Base-by-base conservation (phyloP, 2,329 filamentous ascomycete species). In the Fusarium chaquense region DNA sequence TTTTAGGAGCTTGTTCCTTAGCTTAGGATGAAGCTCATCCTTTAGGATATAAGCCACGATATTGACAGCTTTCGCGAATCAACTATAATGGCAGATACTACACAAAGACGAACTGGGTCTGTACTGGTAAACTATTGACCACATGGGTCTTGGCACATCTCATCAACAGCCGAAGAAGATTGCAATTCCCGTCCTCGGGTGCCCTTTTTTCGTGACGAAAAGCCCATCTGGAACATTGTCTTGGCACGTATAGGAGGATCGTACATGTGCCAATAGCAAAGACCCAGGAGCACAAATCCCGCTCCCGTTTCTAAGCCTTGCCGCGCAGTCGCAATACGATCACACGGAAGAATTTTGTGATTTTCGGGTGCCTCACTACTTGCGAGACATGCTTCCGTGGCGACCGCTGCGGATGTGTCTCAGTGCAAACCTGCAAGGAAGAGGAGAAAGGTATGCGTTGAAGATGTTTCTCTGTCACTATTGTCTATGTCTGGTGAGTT, bases 381-480 rank as follows among this genome's bases (percentile, higher is more conserved):
- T 41, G 26, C 45, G 52, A 65, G 51, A 62, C 65, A 65, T 62
- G 53, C 32, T 26, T 44, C 41, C 40, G 38, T 20, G 36, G 49
- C 30, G 35, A 47, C 38, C 24, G 46, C 47, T 61, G 47, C 22
- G 54, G 28, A 40, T 28, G 22, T 53, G 47, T 67, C 58, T 59
- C 65, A 38, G 33, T n/a, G n/a, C 26, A n/a, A 40, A 30, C 30
- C 59, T 65, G 65, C 24, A 69, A 54, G 59, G 49, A 69, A 40
- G 15, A 20, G 26, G 40, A 38, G 22, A 30, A 20, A 46, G 32
- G 65, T 26, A 57, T 67, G 56, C 10, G 40, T 43, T 51, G 50
- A 62, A 51, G 52, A 54, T 54, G 44, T 44, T 38, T 15, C 43
- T 26, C 46, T 43, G 30, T 20, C 56, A 57, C 44, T 28, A 11